These are phyloP conservation scores for Closterium sp. DNA, from an alignment of 139 green algal genomes.

Conservation along the genomic window DNA sequence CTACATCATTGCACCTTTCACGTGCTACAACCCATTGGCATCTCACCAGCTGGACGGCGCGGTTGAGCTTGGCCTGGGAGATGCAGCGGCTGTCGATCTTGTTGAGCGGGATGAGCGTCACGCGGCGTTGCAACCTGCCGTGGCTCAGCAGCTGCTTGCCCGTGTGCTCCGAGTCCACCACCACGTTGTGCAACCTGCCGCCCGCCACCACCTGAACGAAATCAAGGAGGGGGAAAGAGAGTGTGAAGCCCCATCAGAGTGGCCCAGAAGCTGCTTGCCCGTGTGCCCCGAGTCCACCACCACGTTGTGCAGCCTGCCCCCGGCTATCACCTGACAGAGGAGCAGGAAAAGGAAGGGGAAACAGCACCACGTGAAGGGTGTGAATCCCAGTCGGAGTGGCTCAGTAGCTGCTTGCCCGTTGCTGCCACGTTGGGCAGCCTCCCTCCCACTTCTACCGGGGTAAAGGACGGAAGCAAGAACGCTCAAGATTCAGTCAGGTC, in stretches of 20 bases:
- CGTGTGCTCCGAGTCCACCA: constrained; percentile 79
- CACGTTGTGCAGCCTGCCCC: constrained; percentile 90
- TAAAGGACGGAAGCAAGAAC: too few relatives aligned
- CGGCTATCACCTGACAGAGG: constrained; percentile 64
- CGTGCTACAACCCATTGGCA: neutral
- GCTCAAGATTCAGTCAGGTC: too few relatives aligned
- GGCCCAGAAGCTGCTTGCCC: constrained; percentile 85
- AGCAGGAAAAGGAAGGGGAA: too few relatives aligned
- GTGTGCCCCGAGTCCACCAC: constrained; percentile 80
- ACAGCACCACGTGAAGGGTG: neutral
- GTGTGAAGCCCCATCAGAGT: neutral
- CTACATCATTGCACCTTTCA: too few relatives aligned
- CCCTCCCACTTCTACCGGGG: too few relatives aligned
- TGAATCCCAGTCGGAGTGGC: neutral
- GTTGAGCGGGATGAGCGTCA: constrained; percentile 98
- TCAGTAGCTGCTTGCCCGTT: neutral
- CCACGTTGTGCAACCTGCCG: constrained; percentile 90
- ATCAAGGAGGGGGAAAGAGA: neutral
- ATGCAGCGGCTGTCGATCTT: constrained; percentile 68
- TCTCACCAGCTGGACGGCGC: neutral
- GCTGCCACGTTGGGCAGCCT: too few relatives aligned
- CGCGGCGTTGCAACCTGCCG: constrained; percentile 75
- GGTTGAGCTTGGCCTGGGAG: neutral
- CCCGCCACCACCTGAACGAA: constrained; percentile 67
- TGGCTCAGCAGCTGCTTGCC: constrained; percentile 85